A percentile compares a stretch with the other conserved stretches of the same genome.
These are phyloP conservation scores for Rhododendron ferrugineum DNA, from an alignment of 148 eudicot genomes.

Conservation along the genomic window DNA sequence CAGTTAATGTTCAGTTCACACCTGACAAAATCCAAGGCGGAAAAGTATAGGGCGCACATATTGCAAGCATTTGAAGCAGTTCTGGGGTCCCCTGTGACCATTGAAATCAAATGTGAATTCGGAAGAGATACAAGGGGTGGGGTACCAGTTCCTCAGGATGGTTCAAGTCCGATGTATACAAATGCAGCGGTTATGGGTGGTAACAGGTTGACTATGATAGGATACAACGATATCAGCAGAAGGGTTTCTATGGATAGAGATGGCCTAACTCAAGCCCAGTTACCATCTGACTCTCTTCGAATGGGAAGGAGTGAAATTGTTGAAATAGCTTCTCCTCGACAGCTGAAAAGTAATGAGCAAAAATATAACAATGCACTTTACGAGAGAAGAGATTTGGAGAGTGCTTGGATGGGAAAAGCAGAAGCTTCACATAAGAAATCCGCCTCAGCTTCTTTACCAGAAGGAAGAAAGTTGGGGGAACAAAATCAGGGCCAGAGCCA, in stretches of 20 bases:
- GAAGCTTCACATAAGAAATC: constrained; percentile 24
- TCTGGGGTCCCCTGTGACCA: constrained; percentile 73
- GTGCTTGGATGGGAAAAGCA: constrained; percentile 21
- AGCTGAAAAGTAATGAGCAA: constrained; percentile 24
- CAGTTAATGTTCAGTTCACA: constrained; percentile 70
- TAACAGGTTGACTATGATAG: constrained; percentile 18
- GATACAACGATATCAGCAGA: constrained; percentile 22
- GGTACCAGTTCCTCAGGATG: constrained; percentile 28
- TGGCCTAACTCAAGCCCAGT: constrained; percentile 10
- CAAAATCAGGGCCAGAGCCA: constrained; percentile 49
- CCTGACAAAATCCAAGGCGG: constrained; percentile 66
- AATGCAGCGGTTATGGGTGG: constrained; percentile 14
- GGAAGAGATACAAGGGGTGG: constrained; percentile 33
- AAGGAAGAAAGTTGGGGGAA: constrained; percentile 35
- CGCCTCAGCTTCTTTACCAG: constrained; percentile 24
- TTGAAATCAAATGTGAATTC: constrained; percentile 69
- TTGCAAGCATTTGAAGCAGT: constrained; percentile 85
- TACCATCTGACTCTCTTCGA: constrained; percentile 14
- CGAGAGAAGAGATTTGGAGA: constrained; percentile 26
- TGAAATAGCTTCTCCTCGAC: constrained; percentile 52
- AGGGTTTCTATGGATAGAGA: constrained; percentile 20
- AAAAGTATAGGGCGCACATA: constrained; percentile 62
- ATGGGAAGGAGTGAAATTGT: constrained; percentile 61
- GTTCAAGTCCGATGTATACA: constrained; percentile 23
- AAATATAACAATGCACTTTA: constrained; percentile 14